Conservation (phyloP, 129 eudicot genomes). For the Flaveria bidentis region DNA sequence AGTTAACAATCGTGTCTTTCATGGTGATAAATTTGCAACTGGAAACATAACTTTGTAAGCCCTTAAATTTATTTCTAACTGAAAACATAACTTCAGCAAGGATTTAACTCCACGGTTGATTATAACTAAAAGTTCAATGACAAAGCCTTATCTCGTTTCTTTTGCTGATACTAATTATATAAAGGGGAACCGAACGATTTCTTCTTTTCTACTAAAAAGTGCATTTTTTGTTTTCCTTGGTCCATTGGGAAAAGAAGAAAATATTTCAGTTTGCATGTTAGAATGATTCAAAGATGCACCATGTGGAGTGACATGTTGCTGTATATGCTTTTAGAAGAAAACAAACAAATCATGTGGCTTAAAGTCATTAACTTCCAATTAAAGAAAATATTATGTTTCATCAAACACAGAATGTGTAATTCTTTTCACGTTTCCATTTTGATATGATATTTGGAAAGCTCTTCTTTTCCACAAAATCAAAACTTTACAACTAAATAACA, state of each 20-base stretch:
- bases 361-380: constrained; percentile 16
- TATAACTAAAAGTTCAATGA: constrained; percentile 1
- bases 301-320: constrained; percentile 17
- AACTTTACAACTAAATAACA: background rate
- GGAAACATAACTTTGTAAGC: no score
- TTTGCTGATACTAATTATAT: background rate
- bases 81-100: background rate
- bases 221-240: constrained; percentile 15
- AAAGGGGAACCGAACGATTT: background rate
- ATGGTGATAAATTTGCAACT: no score
- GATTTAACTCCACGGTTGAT: background rate
- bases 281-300: constrained; percentile 27
- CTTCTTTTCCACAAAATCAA: constrained; percentile 17
- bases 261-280: constrained; percentile 20
- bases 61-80: constrained; percentile 1
- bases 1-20: background rate
- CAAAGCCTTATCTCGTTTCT: background rate
- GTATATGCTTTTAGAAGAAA: constrained; percentile 16
- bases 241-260: constrained; percentile 14
- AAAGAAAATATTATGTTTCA: constrained; percentile 20
- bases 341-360: constrained; percentile 14
- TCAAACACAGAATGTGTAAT: constrained; percentile 6
- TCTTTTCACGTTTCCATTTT: constrained; percentile 13
- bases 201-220: constrained; percentile 12
- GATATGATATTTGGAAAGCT: background rate